These are phyloP conservation scores for Xylaria longipes DNA, from an alignment of 495 filamentous ascomycete species.

Conservation along the genomic window DNA sequence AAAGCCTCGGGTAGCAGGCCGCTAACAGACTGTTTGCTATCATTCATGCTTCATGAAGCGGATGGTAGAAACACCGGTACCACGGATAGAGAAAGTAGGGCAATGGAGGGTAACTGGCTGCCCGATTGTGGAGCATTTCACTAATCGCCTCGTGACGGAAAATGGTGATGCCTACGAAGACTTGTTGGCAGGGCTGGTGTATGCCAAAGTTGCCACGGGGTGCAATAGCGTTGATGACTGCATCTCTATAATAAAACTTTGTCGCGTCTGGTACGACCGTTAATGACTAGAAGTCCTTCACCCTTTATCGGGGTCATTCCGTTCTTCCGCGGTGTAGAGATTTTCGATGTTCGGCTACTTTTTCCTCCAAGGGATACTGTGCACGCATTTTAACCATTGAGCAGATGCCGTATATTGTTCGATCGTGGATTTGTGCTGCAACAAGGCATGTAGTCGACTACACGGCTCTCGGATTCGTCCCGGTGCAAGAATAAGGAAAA, in stretches of 20 bases:
- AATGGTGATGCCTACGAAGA: neutral
- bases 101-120: neutral
- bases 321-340: neutral
- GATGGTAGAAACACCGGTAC: neutral
- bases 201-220: neutral
- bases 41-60: conserved; percentile 2
- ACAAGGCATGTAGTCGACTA: neutral
- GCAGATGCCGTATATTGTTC: neutral
- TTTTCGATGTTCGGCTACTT: neutral
- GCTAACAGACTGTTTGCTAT: neutral
- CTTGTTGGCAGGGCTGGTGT: neutral
- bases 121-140: neutral
- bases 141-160: neutral
- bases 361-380: neutral
- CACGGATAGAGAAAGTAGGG: neutral
- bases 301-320: neutral
- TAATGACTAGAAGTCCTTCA: neutral
- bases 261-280: neutral
- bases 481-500: neutral
- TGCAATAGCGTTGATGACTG: neutral
- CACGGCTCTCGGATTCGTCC: neutral
- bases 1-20: too few species aligned
- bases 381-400: neutral
- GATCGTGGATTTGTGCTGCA: neutral
- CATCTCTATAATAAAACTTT: neutral